phyloP scores from a whole-genome alignment of 345 rosid species.

The Eucalyptus sp. region DNA sequence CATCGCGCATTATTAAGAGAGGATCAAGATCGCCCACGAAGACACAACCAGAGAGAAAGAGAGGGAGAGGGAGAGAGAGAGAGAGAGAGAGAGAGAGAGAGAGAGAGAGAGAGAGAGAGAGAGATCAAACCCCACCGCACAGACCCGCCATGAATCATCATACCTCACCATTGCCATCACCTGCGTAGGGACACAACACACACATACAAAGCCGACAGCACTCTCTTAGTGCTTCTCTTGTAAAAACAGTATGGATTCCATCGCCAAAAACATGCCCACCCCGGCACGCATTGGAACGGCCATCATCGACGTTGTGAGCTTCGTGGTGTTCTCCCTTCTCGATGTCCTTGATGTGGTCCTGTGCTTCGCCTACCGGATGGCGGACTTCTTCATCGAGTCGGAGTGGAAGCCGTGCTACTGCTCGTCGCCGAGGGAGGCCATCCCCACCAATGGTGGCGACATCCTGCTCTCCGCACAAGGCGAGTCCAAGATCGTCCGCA shows the following conservation, averaged over 20 bases:
- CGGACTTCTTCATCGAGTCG: conserved; percentile 27
- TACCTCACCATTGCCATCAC: neutral
- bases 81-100: neutral
- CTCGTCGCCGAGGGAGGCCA: conserved; percentile 17
- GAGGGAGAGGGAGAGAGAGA: neutral
- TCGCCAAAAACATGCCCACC: conserved; percentile 3
- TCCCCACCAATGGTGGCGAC: conserved; percentile 7
- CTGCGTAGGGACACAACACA: neutral
- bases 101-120: too few species aligned
- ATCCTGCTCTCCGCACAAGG: conserved; percentile 31
- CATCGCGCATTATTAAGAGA: neutral
- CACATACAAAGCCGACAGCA: neutral
- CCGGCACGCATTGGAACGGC: neutral
- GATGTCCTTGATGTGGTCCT: conserved; percentile 27
- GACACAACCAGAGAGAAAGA: neutral
- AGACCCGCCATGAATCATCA: neutral
- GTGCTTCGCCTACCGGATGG: conserved; percentile 15
- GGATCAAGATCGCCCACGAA: neutral
- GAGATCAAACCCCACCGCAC: neutral
- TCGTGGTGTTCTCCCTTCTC: conserved; percentile 27
- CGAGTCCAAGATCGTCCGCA: conserved; percentile 15
- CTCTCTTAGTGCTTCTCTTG: neutral
- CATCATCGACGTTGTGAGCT: conserved; percentile 14
- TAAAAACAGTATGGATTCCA: neutral
- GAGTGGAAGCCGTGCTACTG: conserved; percentile 39